Evolutionary conservation across 2,329 filamentous ascomycete genomes (phyloP).

Genomic region (Chaetomiaceae sp.): DNA sequence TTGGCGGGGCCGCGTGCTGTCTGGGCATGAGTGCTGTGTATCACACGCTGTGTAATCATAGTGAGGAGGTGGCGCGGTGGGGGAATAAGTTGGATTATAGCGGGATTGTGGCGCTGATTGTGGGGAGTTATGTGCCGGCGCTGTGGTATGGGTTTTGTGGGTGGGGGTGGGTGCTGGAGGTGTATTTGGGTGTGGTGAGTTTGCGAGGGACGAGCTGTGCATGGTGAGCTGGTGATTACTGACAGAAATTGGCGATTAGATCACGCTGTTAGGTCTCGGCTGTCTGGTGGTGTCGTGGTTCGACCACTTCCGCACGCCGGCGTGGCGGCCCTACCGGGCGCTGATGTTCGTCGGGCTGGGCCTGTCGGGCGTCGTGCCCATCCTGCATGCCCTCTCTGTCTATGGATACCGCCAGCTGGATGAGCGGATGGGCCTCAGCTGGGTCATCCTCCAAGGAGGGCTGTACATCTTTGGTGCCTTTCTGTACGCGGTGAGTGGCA

Average conservation of each 20-base stretch:
- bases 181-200: conserved; percentile 71
- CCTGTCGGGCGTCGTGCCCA: conserved; percentile 73
- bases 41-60: conserved; percentile 83
- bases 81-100: conserved; percentile 94
- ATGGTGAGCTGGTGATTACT: too few species aligned
- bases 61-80: conserved; percentile 66
- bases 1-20: conserved; percentile 65
- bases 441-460: conserved; percentile 71
- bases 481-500: conserved; percentile 70
- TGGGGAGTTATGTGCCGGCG: conserved; percentile 83
- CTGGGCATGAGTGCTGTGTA: conserved; percentile 78
- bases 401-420: conserved; percentile 63
- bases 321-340: conserved; percentile 78
- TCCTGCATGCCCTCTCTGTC: conserved; percentile 65
- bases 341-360: conserved; percentile 87
- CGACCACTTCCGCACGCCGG: conserved; percentile 76
- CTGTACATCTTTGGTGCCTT: conserved; percentile 82
- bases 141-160: conserved; percentile 83
- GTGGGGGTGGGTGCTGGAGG: conserved; percentile 54
- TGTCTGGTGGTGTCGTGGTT: conserved; percentile 73
- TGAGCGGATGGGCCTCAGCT: conserved; percentile 70
- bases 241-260: conserved; percentile 57
- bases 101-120: conserved; percentile 86
- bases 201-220: not conserved
- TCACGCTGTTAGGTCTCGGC: conserved; percentile 67